These are phyloP conservation scores for Teratosphaeriaceae sp. DNA, from an alignment of 2,329 filamentous ascomycete genomes.

Conservation along the genomic window DNA sequence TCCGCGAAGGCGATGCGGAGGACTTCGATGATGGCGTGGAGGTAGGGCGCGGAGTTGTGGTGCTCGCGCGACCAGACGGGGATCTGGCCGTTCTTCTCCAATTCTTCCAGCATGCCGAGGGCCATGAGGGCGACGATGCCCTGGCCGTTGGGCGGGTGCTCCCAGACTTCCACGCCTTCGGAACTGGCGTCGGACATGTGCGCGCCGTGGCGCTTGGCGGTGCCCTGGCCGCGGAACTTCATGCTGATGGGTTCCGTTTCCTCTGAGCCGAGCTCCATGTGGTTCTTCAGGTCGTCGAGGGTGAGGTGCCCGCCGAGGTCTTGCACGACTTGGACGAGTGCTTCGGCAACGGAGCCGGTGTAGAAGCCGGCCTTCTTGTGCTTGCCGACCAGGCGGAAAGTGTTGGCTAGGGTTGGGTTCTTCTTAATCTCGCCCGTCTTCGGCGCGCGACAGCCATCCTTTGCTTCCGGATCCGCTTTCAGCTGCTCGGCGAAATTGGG, in stretches of 20 bases:
- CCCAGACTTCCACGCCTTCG: slow-evolving; percentile 76
- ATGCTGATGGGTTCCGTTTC: slow-evolving; percentile 80
- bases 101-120: slow-evolving; percentile 79
- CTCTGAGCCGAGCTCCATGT: slow-evolving; percentile 67
- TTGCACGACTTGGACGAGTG: slow-evolving; percentile 69
- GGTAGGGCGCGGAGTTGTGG: slow-evolving; percentile 67
- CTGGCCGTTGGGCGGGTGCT: slow-evolving; percentile 94
- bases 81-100: slow-evolving; percentile 70
- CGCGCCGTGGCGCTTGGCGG: slow-evolving; percentile 41
- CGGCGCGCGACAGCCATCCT: slow-evolving; percentile 67
- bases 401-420: slow-evolving; percentile 72
- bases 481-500: slow-evolving; percentile 85
- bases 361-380: slow-evolving; percentile 92
- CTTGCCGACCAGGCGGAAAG: slow-evolving; percentile 70
- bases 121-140: slow-evolving; percentile 94
- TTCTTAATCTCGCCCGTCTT: slow-evolving; percentile 79
- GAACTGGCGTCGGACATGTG: slow-evolving; percentile 39
- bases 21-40: slow-evolving; percentile 82
- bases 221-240: slow-evolving; percentile 49
- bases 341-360: slow-evolving; percentile 71
- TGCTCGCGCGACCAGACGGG: slow-evolving; percentile 61
- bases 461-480: slow-evolving; percentile 63
- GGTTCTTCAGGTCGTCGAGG: slow-evolving; percentile 72
- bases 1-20: slow-evolving; percentile 88
- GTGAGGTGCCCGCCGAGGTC: slow-evolving; percentile 72